Base-by-base conservation (phyloP, 768 basidiomycete species). In the Suillus fuscotomentosus region DNA sequence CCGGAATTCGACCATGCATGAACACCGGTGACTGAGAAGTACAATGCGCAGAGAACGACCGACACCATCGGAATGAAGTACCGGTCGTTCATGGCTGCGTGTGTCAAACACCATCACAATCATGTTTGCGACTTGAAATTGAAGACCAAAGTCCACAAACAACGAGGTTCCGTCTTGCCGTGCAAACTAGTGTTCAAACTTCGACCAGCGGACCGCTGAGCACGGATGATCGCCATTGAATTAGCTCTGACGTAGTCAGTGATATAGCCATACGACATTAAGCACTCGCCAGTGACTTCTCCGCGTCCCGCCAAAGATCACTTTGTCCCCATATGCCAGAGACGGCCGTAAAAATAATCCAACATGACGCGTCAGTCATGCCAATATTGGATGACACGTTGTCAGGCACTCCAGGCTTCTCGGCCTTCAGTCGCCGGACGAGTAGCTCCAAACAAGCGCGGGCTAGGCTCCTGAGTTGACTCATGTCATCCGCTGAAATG, bases 231-330 rank as follows among this genome's bases (percentile, higher is more conserved):
- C 42, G 39, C 17, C 24, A 59, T 59, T 8, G 39, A 9, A 59
- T 59, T 27, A 42, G 39, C 11, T 59, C 22, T 9, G 20, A 42
- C 11, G 41, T 15, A 42, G 41, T 27, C 41, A 59, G 42, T 43
- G 27, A 31, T 27, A 59, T 27, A 59, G 11, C 57, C 39, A 20
- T 43, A 4, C 10, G 11, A 31, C 27, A 31, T 38, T 68, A 71
- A 51, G 59, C 56, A 64, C 59, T 43, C 20, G 70, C 63, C 63
- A 91, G 70, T 67, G 81, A 78, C n/a, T 75, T 78, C 70, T 88
- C 86, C 24, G 88, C 91, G 70, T 94, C 92, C 75, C 77, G 77
- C 92, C 92, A 95, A 48, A 95, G 76, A 73, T 95, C 93, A 60
- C 79, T 81, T 77, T 95, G 93, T 27, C 85, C 88, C 93, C 93